Percentiles rank a stretch among this genome's conserved stretches.
Conservation (phyloP, 2,329 filamentous ascomycete species). For the Hymenoscyphus linearis region DNA sequence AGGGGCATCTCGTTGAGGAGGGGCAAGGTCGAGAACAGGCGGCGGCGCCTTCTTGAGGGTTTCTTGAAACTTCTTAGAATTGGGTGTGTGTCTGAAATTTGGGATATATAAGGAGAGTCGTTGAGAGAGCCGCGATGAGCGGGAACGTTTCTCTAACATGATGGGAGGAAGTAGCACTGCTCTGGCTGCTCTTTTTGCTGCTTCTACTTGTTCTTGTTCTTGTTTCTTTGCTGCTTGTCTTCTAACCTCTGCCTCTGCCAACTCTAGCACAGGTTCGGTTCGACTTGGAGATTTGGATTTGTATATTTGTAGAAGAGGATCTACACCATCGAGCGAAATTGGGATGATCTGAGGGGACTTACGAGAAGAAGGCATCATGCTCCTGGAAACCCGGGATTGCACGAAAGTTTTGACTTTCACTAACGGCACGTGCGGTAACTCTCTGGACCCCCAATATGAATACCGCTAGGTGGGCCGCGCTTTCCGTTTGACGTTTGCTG, state of each 20-base stretch:
- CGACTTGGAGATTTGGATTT: not conserved
- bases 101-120: constrained; percentile 16
- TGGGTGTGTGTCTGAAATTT: constrained; percentile 7
- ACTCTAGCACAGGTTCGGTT: constrained; percentile 6
- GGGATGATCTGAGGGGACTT: not conserved
- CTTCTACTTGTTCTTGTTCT: constrained; percentile 4
- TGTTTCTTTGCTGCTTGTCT: constrained; percentile 1
- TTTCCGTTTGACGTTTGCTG: not conserved
- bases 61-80: constrained; percentile 17
- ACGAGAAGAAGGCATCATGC: constrained; percentile 1
- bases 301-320: not conserved
- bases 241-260: constrained; percentile 7
- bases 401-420: not conserved
- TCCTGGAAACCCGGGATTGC: not conserved
- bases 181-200: constrained; percentile 2
- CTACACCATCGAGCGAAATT: not conserved
- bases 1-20: not conserved
- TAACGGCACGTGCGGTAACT: not conserved
- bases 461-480: not conserved
- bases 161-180: not conserved
- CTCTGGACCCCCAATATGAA: not conserved
- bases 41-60: constrained; percentile 2
- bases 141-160: constrained; percentile 8
- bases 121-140: constrained; percentile 8
- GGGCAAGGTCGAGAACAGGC: not conserved